Evolutionary conservation across 768 basidiomycete genomes (phyloP).

Genomic region (Suillus brevipes): DNA sequence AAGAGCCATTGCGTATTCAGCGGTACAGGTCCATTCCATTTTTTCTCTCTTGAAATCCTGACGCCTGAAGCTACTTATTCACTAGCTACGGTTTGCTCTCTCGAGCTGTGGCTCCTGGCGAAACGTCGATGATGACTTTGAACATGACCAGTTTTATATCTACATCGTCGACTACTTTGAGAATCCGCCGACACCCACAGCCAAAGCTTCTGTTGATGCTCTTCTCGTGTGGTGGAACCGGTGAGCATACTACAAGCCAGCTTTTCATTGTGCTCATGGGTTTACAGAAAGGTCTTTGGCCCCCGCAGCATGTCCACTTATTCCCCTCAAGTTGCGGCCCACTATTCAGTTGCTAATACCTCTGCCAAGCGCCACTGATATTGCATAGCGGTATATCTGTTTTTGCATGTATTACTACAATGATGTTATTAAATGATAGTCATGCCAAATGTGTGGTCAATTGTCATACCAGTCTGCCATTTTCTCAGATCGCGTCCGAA

Average conservation of each 20-base stretch:
- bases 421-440: too few relatives aligned
- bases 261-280: background rate
- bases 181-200: background rate
- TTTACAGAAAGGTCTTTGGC: background rate
- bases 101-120: conserved; percentile 12
- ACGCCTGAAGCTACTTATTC: background rate
- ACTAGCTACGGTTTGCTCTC: conserved; percentile 17
- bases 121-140: conserved; percentile 12
- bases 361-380: background rate
- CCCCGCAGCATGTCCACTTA: background rate
- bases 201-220: background rate
- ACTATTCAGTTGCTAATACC: conserved; percentile 3
- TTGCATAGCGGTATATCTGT: background rate
- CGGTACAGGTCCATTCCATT: conserved; percentile 21
- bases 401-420: too few relatives aligned
- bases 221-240: conserved; percentile 15
- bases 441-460: too few relatives aligned
- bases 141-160: conserved; percentile 14
- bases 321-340: background rate
- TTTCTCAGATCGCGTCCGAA: too few relatives aligned
- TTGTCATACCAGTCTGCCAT: too few relatives aligned
- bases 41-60: background rate
- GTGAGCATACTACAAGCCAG: conserved; percentile 1
- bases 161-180: conserved; percentile 18
- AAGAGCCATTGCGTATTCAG: conserved; percentile 23